Conservation (phyloP, 1,284 basidiomycete species). For the Neonothopanus nambi region DNA sequence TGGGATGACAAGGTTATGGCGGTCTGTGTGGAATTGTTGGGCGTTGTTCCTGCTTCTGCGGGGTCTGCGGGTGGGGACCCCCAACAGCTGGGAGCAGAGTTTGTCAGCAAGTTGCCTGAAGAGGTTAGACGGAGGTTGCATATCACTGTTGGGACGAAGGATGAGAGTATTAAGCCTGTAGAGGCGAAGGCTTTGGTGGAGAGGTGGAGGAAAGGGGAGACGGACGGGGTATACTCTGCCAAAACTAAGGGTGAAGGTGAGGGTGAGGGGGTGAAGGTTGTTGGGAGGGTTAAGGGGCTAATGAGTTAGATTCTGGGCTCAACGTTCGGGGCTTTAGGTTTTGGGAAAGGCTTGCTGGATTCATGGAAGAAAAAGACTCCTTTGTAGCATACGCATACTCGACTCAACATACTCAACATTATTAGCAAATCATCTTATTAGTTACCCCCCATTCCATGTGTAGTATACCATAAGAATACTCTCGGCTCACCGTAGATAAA, state of each 20-base stretch:
- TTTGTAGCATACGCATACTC: no score
- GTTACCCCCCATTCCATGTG: no score
- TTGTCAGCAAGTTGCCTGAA: conserved; percentile 49
- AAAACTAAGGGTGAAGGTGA: no score
- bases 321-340: no score
- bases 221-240: conserved; percentile 31
- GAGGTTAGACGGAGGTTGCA: conserved; percentile 63
- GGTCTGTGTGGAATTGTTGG: conserved; percentile 60
- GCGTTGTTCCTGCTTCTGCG: conserved; percentile 26
- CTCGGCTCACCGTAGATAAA: no score
- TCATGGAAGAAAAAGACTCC: no score
- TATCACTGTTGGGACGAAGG: conserved; percentile 84
- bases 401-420: no score
- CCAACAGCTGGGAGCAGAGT: conserved; percentile 44
- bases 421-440: no score
- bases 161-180: conserved; percentile 57
- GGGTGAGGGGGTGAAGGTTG: conserved; percentile 31
- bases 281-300: conserved; percentile 45
- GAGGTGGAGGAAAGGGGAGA: conserved; percentile 48
- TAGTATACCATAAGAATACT: no score
- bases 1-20: conserved; percentile 87
- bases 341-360: background rate
- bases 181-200: conserved; percentile 73
- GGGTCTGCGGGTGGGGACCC: conserved; percentile 4
- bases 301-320: background rate